Evolutionary conservation across 202 grass and related monocot species (phyloP).

Genomic region (Schoenoplectus tabernaemontani): DNA sequence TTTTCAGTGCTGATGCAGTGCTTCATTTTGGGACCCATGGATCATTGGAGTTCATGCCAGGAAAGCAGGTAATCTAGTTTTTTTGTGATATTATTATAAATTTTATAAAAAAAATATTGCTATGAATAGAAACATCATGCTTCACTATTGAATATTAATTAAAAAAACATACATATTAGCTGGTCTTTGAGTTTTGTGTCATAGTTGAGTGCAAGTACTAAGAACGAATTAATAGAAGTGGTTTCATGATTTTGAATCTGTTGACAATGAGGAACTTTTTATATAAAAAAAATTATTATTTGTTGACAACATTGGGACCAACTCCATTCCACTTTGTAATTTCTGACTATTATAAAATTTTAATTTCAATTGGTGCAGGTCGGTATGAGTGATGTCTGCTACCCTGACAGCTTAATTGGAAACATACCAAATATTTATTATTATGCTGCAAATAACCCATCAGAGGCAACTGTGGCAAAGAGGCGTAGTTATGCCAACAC

Average conservation of each 20-base stretch:
- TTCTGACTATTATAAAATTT: background rate
- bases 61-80: constrained; percentile 61
- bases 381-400: constrained; percentile 93
- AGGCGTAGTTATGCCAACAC: constrained; percentile 97
- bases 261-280: background rate
- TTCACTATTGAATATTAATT: background rate
- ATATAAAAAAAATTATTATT: background rate
- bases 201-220: background rate
- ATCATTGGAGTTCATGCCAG: constrained; percentile 94
- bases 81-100: too few species aligned
- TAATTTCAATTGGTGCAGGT: constrained; percentile 26
- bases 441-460: constrained; percentile 99
- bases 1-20: constrained; percentile 90
- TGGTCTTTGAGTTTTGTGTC: background rate
- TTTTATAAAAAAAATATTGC: too few species aligned
- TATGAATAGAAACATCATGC: background rate
- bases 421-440: constrained; percentile 99
- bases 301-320: background rate
- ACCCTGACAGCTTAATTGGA: constrained; percentile 88
- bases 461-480: constrained; percentile 89
- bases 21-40: constrained; percentile 95
- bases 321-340: background rate
- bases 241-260: background rate
- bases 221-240: background rate
- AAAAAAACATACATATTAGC: background rate